Base-by-base conservation (phyloP, 2,329 filamentous ascomycete species). In the Penicillium sp. region DNA sequence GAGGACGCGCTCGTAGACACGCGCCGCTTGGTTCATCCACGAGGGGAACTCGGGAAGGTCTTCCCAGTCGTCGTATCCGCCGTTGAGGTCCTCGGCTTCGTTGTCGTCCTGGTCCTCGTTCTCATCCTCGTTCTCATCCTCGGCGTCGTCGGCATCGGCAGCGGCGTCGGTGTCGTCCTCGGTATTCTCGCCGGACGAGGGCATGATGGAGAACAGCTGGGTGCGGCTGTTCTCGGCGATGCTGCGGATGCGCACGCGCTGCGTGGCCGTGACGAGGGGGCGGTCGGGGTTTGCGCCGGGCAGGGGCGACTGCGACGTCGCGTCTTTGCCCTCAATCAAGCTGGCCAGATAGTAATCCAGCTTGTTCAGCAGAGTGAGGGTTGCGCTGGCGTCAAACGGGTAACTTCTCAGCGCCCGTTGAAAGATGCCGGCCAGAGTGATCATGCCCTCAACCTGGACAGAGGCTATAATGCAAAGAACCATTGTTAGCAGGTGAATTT, bases 201-300 rank as follows among this genome's bases (percentile, higher is more conserved):
- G 45, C 42, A 67, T 22, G 20, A 45, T 28, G 3, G 54, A 49
- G 53, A 68, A 65, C 4, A 69, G 43, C 25, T 49, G 42, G 38
- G 12, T 38, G 28, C 93, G 83, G 15, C 90, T 90, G 64, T 88
- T 85, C 71, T 96, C 90, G 0, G 92, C 90, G 34, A 96, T 79
- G 69, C 90, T 91, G 71, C 90, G 89, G 64, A 93, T 89, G 42
- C 94, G 85, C 7, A 98, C 92, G 82, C 95, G 96, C 73, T 97
- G 92, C 17, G 88, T 92, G 88, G 0, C 25, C 25, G 91, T 89
- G 8, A 78, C 78, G 0, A 73, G 65, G 60, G 81, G 76, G 5
- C 82, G 78, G 0, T 84, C 84, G 6, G 79, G 82, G 63, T 87
- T 85, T 63, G 93, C 92, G 0, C 92, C 91, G 0, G 91, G 88